phyloP scores from a whole-genome alignment of 2,329 filamentous ascomycete species.

The Fusarium pseudonygamai region DNA sequence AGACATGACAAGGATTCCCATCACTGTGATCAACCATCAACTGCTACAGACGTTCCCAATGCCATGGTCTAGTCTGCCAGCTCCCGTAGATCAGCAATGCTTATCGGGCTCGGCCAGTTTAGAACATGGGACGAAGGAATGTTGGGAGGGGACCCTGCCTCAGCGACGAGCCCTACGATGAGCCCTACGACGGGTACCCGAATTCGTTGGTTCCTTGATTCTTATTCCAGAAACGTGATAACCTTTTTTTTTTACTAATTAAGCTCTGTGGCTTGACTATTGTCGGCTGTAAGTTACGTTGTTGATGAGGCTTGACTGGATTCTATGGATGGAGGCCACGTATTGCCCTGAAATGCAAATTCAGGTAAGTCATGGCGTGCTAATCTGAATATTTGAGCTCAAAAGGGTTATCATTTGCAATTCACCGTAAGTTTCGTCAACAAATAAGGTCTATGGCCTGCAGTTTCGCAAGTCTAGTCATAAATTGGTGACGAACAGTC shows the following conservation, averaged over 20 bases:
- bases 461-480: not conserved
- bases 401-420: not conserved
- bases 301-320: not conserved
- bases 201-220: constrained; percentile 16
- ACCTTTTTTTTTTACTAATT: not conserved
- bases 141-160: constrained; percentile 33
- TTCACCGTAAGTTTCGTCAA: not conserved
- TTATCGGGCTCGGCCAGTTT: constrained; percentile 29
- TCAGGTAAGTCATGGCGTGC: not conserved
- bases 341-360: not conserved
- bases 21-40: constrained; percentile 7
- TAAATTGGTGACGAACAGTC: not conserved
- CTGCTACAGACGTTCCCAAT: constrained; percentile 19
- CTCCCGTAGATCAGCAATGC: constrained; percentile 40
- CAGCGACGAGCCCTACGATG: constrained; percentile 13
- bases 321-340: not conserved
- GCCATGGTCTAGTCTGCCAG: constrained; percentile 30
- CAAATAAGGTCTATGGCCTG: not conserved
- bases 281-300: constrained; percentile 1
- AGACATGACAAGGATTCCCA: constrained; percentile 14
- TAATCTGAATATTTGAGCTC: not conserved
- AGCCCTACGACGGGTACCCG: constrained; percentile 31
- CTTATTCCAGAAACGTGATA: constrained; percentile 18
- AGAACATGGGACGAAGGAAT: constrained; percentile 33
- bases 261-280: constrained; percentile 30